These are phyloP conservation scores for Chlorella sp. DNA, from an alignment of 139 green algal genomes.

Conservation along the genomic window DNA sequence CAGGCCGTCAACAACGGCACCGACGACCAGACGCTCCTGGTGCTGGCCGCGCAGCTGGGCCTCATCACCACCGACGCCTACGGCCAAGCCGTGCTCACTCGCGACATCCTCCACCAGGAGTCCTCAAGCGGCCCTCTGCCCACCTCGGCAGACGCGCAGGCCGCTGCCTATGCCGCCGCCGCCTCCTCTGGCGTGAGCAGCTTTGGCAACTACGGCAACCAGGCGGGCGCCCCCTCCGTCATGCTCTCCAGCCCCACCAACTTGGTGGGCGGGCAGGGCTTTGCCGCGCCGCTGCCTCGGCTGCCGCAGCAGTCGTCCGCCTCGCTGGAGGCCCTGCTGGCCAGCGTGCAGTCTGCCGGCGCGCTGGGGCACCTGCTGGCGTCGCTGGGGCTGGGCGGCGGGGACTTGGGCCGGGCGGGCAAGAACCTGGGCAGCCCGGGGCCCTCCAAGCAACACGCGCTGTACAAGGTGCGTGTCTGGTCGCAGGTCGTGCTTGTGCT, in stretches of 20 bases:
- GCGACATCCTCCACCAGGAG: no score
- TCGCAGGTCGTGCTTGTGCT: no score
- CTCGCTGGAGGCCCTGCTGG: no score
- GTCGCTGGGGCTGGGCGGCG: no score
- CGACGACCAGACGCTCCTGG: background rate
- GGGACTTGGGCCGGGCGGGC: no score
- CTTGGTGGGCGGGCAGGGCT: background rate
- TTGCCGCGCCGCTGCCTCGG: background rate
- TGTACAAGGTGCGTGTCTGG: conserved; percentile 4
- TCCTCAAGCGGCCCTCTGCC: background rate
- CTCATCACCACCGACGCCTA: background rate
- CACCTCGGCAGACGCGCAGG: background rate
- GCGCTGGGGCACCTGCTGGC: no score
- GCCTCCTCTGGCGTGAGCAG: no score
- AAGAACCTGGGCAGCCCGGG: background rate
- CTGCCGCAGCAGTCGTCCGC: no score
- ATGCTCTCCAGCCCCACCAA: background rate
- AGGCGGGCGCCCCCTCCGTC: no score
- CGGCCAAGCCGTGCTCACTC: background rate
- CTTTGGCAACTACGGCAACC: no score
- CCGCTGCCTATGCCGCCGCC: background rate
- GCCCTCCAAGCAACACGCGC: background rate
- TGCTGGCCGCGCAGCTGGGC: background rate
- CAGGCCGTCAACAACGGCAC: background rate
- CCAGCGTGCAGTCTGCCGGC: no score